Percentiles rank a stretch among this genome's conserved stretches.
phyloP scores from a whole-genome alignment of 495 filamentous ascomycete species.

The Penicillium flavigenum region DNA sequence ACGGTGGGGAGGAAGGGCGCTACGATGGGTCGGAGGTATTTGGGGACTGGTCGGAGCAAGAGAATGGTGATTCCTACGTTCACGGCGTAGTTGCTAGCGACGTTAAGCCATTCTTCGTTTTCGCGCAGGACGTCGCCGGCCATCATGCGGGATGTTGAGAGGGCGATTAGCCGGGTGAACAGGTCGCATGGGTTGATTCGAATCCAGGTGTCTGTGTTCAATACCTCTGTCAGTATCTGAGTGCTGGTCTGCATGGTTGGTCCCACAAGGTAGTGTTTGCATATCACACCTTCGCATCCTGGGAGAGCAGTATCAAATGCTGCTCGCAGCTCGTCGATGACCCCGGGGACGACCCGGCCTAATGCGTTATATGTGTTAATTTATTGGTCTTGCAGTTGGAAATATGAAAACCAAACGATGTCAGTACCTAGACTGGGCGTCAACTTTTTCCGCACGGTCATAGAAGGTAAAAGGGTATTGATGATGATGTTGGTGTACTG shows the following conservation, averaged over 20 bases:
- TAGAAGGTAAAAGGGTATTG: slow-evolving; percentile 26
- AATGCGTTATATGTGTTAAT: background rate
- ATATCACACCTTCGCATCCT: slow-evolving; percentile 26
- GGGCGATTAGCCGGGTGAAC: slow-evolving; percentile 49
- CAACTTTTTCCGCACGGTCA: slow-evolving; percentile 28
- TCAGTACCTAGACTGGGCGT: slow-evolving; percentile 27
- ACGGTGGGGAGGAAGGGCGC: slow-evolving; percentile 34
- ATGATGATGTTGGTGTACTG: slow-evolving; percentile 33
- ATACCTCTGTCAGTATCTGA: background rate
- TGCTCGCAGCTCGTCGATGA: slow-evolving; percentile 32
- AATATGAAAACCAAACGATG: background rate
- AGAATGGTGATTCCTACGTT: slow-evolving; percentile 41
- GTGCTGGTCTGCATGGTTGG: background rate
- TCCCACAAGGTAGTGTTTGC: background rate
- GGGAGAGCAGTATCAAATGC: slow-evolving; percentile 29
- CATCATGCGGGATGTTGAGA: slow-evolving; percentile 56
- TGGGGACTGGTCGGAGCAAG: slow-evolving; percentile 36
- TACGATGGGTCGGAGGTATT: slow-evolving; percentile 35
- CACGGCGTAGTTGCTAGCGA: slow-evolving; percentile 53
- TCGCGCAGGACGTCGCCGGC: slow-evolving; percentile 53
- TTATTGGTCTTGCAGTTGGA: background rate
- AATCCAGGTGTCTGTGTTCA: slow-evolving; percentile 24
- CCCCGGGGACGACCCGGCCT: slow-evolving; percentile 30
- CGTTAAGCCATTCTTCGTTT: slow-evolving; percentile 55
- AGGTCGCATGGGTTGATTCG: slow-evolving; percentile 25